Evolutionary conservation across 78 protist species (phyloP).

Genomic region (Abeoforma whisleri): DNA sequence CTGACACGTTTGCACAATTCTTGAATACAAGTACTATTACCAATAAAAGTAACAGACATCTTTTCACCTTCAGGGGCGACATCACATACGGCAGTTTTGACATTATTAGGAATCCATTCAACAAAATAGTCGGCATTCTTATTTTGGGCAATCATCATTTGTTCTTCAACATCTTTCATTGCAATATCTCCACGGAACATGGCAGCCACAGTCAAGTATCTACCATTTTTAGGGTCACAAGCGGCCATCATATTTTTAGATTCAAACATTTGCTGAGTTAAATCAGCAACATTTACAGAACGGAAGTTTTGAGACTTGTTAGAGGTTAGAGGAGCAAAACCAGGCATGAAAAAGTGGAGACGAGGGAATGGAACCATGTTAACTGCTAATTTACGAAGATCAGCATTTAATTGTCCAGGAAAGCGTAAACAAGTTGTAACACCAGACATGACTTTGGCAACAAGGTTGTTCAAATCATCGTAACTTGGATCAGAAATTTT

Average conservation of each 20-base stretch:
- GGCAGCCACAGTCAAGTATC: slow-evolving; percentile 91
- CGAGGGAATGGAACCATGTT: slow-evolving; percentile 99
- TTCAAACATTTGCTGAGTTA: slow-evolving; percentile 96
- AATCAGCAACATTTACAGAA: slow-evolving; percentile 87
- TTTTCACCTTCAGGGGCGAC: slow-evolving; percentile 91
- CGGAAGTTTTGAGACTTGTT: slow-evolving; percentile 73
- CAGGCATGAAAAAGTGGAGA: slow-evolving; percentile 95
- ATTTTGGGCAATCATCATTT: slow-evolving; percentile 80
- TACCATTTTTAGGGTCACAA: slow-evolving; percentile 94
- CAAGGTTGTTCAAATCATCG: slow-evolving; percentile 92
- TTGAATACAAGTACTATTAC: slow-evolving; percentile 95
- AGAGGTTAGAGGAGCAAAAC: slow-evolving; percentile 90
- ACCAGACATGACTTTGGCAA: slow-evolving; percentile 87
- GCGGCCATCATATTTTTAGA: slow-evolving; percentile 98
- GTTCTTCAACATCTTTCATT: slow-evolving; percentile 95
- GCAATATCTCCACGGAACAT: slow-evolving; percentile 91
- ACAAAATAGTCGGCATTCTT: slow-evolving; percentile 72
- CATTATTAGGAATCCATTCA: slow-evolving; percentile 98
- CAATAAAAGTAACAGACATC: slow-evolving; percentile 92
- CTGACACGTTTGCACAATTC: slow-evolving; percentile 92
- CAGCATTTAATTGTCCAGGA: slow-evolving; percentile 92
- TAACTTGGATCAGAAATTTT: slow-evolving; percentile 85
- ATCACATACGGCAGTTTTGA: slow-evolving; percentile 92
- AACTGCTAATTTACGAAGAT: slow-evolving; percentile 94
- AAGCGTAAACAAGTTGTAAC: slow-evolving; percentile 93